These are phyloP conservation scores for Apophysomyces trapeziformis DNA, from an alignment of 371 early-diverging fungal species.

Conservation along the genomic window DNA sequence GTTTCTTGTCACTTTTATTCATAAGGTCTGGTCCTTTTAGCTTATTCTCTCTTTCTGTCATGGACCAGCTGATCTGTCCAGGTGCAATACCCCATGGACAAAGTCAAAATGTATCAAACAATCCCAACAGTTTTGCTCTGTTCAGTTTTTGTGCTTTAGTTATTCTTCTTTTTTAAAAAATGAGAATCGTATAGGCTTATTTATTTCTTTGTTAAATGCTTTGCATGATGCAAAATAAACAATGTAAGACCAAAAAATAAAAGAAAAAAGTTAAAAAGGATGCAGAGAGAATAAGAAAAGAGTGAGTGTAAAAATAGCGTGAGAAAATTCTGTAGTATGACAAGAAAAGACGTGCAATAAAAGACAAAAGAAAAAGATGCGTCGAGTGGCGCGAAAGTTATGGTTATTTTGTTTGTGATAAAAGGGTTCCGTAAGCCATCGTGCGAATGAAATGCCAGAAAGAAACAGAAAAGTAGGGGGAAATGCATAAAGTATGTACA, in stretches of 20 bases:
- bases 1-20: background rate
- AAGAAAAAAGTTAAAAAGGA: background rate
- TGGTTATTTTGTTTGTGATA: background rate
- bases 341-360: slow-evolving; percentile 4
- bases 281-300: background rate
- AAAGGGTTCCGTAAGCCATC: slow-evolving; percentile 3
- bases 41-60: background rate
- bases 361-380: background rate
- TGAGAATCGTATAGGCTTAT: background rate
- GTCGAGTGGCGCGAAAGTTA: slow-evolving; percentile 3
- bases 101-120: background rate
- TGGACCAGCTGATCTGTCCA: slow-evolving; percentile 1
- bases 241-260: background rate
- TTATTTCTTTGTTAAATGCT: background rate
- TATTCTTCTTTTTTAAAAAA: background rate
- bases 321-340: slow-evolving; percentile 8
- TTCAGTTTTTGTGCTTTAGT: background rate
- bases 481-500: slow-evolving; percentile 19
- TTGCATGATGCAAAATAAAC: slow-evolving; percentile 8
- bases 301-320: slow-evolving; percentile 6
- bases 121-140: no score
- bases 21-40: no score
- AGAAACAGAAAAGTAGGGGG: slow-evolving; percentile 3
- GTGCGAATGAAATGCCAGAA: slow-evolving; percentile 12
- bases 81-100: slow-evolving; percentile 4